Evolutionary conservation across 208 protist genomes (phyloP), one percentile per base, ranked within the genome.

Genomic region (Trypanosoma boissoni): DNA sequence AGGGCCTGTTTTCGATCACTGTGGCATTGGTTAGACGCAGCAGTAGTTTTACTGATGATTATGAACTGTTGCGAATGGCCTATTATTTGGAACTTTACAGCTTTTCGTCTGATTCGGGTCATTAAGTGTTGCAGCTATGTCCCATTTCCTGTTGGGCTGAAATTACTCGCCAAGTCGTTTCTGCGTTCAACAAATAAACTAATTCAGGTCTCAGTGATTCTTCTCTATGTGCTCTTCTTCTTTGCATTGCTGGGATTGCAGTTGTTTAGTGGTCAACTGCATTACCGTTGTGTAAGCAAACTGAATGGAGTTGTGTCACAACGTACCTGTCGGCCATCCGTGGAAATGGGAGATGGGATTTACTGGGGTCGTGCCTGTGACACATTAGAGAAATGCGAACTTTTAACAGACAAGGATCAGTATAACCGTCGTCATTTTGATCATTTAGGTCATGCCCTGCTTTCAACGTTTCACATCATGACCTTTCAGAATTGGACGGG

Each of bases 21-120:
- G 45, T 98, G 92, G 91, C 87, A 89, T 70, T 92, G 86, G 76
- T 69, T 98, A 21, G 94, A 98, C 68, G 81, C 78, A 39, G 86
- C 80, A n/a, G 88, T 91, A 27, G 66, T 96, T 42, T 62, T 92
- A 31, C 66, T 94, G 45, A 80, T 83, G 66, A 74, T 89, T 23
- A 58, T 92, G 44, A 75, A 78, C 46, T 95, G 88, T 63, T 89
- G 83, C 54, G 72, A 65, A 58, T 86, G 76, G 78, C 74, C 75
- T 55, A 58, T 76, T 39, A 24, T 91, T 27, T 89, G 80, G 78
- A 94, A 91, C 67, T 93, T 94, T 67, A 92, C 83, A 36, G 78
- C 77, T 21, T 96, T 82, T 74, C 83, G 91, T 24, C 72, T 96
- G 9, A 77, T 96, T 31, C 86, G 92, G 23, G 69, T 76, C 42